Conservation (phyloP, 805 yeast genomes). For the Candida nanaspora region DNA sequence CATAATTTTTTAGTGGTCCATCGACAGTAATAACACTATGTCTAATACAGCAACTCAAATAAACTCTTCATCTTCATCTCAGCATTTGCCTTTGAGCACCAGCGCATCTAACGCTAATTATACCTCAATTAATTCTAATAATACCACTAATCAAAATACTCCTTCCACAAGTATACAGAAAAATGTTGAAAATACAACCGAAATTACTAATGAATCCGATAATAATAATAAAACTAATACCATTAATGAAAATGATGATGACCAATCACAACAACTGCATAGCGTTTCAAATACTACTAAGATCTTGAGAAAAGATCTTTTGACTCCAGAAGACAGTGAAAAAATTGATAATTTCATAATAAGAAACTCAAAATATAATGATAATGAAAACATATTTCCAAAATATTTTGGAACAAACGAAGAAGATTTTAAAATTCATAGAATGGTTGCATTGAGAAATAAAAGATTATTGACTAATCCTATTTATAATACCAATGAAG, state of each 20-base stretch:
- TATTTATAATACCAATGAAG: constrained; percentile 9
- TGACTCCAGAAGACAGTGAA: constrained; percentile 13
- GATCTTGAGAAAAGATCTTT: neutral
- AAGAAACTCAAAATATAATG: constrained; percentile 11
- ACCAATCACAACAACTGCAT: neutral
- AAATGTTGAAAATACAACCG: too few species aligned
- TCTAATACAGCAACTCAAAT: neutral
- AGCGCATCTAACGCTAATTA: too few species aligned
- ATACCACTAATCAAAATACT: too few species aligned
- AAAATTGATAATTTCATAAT: constrained; percentile 20
- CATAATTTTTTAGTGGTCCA: too few species aligned
- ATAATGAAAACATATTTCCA: constrained; percentile 13
- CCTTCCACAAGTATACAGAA: too few species aligned
- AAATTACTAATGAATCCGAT: neutral
- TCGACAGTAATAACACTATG: too few species aligned
- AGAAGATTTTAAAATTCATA: constrained; percentile 18
- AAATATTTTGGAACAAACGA: constrained; percentile 26
- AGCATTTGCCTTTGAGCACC: neutral
- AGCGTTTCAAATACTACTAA: neutral
- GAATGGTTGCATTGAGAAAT: constrained; percentile 16
- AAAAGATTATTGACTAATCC: constrained; percentile 14
- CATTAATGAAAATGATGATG: too few species aligned
- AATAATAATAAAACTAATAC: neutral
- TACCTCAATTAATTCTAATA: neutral
- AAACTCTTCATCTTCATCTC: too few species aligned